Evolutionary conservation across 805 yeast genomes (phyloP).

Genomic region (Saccharomycopsis guyanensis): DNA sequence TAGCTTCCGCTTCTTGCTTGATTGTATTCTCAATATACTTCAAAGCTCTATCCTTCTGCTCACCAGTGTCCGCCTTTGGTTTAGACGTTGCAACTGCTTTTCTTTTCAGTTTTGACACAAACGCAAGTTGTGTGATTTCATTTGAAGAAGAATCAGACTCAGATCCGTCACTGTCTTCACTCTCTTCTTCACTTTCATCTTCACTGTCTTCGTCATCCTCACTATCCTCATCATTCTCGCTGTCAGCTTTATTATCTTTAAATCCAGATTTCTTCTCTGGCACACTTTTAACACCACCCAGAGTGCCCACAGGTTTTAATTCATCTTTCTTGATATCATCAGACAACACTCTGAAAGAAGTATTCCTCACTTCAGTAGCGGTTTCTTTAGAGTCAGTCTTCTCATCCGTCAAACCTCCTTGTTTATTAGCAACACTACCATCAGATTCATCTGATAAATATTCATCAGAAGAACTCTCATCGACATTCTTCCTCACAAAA

Average conservation of each 20-base stretch:
- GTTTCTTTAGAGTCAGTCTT: too few relatives aligned
- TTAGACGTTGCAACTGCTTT: conserved; percentile 26
- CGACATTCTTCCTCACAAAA: conserved; percentile 18
- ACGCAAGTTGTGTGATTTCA: conserved; percentile 23
- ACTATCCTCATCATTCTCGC: conserved; percentile 25
- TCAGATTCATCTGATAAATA: too few relatives aligned
- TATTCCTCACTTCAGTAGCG: conserved; percentile 46
- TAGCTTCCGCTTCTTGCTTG: conserved; percentile 26
- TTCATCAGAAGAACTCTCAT: conserved; percentile 32
- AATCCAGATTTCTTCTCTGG: conserved; percentile 23
- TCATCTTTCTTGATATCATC: too few relatives aligned
- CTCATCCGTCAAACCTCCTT: too few relatives aligned
- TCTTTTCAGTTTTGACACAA: conserved; percentile 35
- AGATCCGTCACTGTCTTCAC: conserved; percentile 27
- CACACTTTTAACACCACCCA: conserved; percentile 10
- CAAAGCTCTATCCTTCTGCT: conserved; percentile 19
- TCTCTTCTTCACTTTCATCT: conserved; percentile 21
- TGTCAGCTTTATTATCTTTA: too few relatives aligned
- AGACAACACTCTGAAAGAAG: conserved; percentile 1
- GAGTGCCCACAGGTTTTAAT: conserved; percentile 21
- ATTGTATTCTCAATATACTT: conserved; percentile 24
- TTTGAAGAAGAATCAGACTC: conserved; percentile 27
- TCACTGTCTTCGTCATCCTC: conserved; percentile 30
- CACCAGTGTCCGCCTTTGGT: too few relatives aligned
- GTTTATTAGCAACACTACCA: too few relatives aligned